A percentile compares a stretch with the other conserved stretches of the same genome.
These are phyloP conservation scores for Botrytis pseudocinerea DNA, from an alignment of 2,329 filamentous ascomycete genomes.

Conservation along the genomic window DNA sequence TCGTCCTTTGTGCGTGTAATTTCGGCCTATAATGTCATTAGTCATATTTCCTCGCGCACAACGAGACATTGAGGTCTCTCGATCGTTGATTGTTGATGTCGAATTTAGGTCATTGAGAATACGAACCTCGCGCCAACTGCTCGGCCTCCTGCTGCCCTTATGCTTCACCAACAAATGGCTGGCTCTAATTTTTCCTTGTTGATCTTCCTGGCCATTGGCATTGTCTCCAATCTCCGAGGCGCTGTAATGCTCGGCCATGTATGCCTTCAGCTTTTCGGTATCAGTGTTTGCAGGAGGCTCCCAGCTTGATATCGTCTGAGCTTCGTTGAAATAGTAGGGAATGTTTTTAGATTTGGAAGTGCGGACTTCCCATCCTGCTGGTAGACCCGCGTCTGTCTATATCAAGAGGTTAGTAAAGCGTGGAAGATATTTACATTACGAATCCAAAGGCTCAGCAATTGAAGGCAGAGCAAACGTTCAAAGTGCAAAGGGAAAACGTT, in stretches of 20 bases:
- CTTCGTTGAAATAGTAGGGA: conserved; percentile 95
- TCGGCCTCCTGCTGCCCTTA: conserved; percentile 79
- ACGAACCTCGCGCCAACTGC: conserved; percentile 81
- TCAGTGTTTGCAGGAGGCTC: conserved; percentile 88
- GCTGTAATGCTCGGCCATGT: conserved; percentile 89
- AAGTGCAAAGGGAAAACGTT: conserved; percentile 3
- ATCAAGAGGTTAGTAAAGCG: conserved; percentile 7
- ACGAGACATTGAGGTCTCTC: not conserved
- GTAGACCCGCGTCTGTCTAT: conserved; percentile 76
- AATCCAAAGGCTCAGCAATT: not conserved
- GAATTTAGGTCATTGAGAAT: not conserved
- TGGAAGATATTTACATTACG: not conserved
- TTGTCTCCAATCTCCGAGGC: conserved; percentile 47
- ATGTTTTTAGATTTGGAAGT: conserved; percentile 98
- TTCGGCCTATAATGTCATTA: conserved; percentile 52
- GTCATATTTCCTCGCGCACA: conserved; percentile 12
- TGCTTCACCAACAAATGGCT: conserved; percentile 96
- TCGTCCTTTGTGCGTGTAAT: conserved; percentile 90
- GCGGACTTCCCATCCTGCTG: conserved; percentile 89
- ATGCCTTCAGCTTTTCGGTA: conserved; percentile 86
- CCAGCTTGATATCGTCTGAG: conserved; percentile 88
- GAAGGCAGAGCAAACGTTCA: not conserved
- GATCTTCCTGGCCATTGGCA: conserved; percentile 42
- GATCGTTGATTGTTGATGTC: not conserved
- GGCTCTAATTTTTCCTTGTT: conserved; percentile 84